Percentiles rank a stretch among this genome's conserved stretches.
These are phyloP conservation scores for Cyclostephanos tholiformis DNA, from an alignment of 108 stramenopile genomes.

Conservation along the genomic window DNA sequence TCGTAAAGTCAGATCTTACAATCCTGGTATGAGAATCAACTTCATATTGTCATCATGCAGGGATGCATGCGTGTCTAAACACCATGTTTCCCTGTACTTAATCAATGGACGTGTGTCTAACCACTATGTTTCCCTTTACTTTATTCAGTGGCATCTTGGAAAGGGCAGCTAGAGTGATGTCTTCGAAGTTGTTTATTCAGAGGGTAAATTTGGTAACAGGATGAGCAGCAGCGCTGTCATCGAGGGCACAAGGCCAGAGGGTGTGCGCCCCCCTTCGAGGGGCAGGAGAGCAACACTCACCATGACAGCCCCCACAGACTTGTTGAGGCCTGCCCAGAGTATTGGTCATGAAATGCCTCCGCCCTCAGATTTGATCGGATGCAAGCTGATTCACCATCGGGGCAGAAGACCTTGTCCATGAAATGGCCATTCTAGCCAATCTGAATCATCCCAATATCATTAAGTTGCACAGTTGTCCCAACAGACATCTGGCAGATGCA, in stretches of 20 bases:
- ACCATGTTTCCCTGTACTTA: too few species aligned
- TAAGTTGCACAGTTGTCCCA: slow-evolving; percentile 21
- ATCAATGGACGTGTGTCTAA: too few species aligned
- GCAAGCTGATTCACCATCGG: slow-evolving; percentile 29
- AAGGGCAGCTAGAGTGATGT: slow-evolving; percentile 34
- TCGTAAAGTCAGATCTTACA: slow-evolving; percentile 16
- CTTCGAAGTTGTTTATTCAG: slow-evolving; percentile 18
- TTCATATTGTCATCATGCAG: too few species aligned
- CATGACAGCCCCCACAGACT: background rate
- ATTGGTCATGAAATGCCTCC: slow-evolving; percentile 26
- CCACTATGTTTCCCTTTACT: too few species aligned
- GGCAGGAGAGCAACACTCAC: too few species aligned
- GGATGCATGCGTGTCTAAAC: too few species aligned
- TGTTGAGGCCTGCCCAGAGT: background rate
- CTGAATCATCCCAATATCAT: slow-evolving; percentile 37
- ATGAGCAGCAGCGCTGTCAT: too few species aligned
- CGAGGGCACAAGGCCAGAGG: too few species aligned
- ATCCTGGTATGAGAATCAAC: too few species aligned
- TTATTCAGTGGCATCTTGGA: slow-evolving; percentile 32
- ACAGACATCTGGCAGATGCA: background rate
- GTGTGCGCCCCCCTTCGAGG: too few species aligned
- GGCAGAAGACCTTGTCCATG: slow-evolving; percentile 28
- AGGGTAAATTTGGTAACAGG: background rate
- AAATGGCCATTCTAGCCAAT: slow-evolving; percentile 26
- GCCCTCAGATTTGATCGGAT: slow-evolving; percentile 15